Evolutionary conservation across 1,284 basidiomycete genomes (phyloP).

Genomic region (Mycosarcoma mackinlayi): DNA sequence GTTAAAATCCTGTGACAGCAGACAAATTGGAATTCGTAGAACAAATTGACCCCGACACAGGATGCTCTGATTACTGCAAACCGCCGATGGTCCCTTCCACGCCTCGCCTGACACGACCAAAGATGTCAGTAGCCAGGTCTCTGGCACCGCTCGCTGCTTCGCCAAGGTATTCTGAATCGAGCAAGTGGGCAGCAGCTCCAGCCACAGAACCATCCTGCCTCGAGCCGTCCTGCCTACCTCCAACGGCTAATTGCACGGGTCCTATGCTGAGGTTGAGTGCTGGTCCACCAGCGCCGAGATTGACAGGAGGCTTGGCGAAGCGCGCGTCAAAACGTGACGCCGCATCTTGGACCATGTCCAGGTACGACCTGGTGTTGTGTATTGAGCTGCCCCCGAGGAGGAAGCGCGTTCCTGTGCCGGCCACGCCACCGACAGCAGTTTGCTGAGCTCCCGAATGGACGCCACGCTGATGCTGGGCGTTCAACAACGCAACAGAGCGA

Average conservation of each 20-base stretch:
- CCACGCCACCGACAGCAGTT: constrained; percentile 25
- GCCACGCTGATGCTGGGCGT: constrained; percentile 47
- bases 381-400: constrained; percentile 64
- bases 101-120: constrained; percentile 53
- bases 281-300: constrained; percentile 30
- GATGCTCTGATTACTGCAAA: constrained; percentile 34
- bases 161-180: constrained; percentile 49
- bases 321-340: constrained; percentile 55
- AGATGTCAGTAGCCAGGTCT: constrained; percentile 58
- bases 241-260: constrained; percentile 55
- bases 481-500: constrained; percentile 58
- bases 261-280: constrained; percentile 60
- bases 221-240: constrained; percentile 17
- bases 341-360: constrained; percentile 63
- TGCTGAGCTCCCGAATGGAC: constrained; percentile 18
- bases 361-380: constrained; percentile 58
- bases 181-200: constrained; percentile 24
- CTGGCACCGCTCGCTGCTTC: constrained; percentile 62
- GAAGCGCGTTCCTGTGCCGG: constrained; percentile 53
- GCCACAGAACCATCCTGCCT: constrained; percentile 23
- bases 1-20: too few relatives aligned
- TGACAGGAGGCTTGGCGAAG: constrained; percentile 53
- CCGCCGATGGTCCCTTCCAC: constrained; percentile 53
- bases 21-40: too few relatives aligned
- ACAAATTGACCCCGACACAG: too few relatives aligned